Evolutionary conservation across 2,329 filamentous ascomycete genomes (phyloP), one percentile per base, ranked within the genome.

Genomic region (Exophiala sp.): DNA sequence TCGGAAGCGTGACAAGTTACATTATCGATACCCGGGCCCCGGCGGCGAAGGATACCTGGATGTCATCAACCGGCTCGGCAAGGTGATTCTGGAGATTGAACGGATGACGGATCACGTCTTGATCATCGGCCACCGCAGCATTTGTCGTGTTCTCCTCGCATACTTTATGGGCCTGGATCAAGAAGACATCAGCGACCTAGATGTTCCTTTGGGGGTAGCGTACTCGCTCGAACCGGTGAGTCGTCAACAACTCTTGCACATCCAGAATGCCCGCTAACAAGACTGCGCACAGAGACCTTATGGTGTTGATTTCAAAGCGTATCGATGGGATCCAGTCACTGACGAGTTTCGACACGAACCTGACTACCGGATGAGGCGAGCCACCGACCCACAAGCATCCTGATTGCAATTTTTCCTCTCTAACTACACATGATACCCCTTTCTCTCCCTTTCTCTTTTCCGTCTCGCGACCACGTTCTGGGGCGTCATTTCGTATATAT

Each of bases 21-120:
- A 88, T 61, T 98, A 98, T 69, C 89, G 94, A 57, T 97, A 97
- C 67, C 93, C 93, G 1, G 93, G 93, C 3, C 87, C 94, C 14
- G 93, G 93, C 19, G 93, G 93, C 45, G 93, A 98, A 69, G 89
- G 91, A 23, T 98, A 98, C 63, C 80, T 98, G 9, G 91, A 97
- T 69, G 86, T 98, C 61, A 96, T 98, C 71, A 95, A 93, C 68
- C 87, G 93, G 43, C 79, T 97, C 29, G 85, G 90, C 46, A 86
- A 95, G 57, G 93, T 98, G 73, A 95, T 98, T 57, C 85, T 95
- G 43, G 93, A 98, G 72, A 84, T 96, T 53, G 93, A 98, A 74
- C 85, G 93, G 53, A 97, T 95, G 76, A 95, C 88, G 23, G 93
- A 98, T 63, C 91, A 97, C 68, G 83, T 95, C 46, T 75, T 97